phyloP scores from a whole-genome alignment of 139 green algal species.

The Chlorella sorokiniana region DNA sequence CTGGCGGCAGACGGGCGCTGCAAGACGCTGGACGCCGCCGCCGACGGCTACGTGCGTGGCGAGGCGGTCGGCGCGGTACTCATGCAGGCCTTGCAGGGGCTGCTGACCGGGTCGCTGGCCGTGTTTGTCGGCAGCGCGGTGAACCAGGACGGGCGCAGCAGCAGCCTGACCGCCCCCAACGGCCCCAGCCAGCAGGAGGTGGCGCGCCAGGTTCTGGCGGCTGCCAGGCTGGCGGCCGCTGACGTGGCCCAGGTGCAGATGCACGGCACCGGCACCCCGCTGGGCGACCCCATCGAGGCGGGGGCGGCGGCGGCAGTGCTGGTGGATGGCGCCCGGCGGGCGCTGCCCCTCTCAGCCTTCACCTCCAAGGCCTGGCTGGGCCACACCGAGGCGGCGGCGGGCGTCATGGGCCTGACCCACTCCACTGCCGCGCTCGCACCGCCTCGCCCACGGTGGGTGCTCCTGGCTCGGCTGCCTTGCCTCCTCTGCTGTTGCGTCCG shows the following conservation, averaged over 20 bases:
- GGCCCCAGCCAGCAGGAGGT: conserved; percentile 60
- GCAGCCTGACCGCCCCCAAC: conserved; percentile 60
- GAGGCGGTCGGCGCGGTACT: conserved; percentile 66
- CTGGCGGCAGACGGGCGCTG: conserved; percentile 81
- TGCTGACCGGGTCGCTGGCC: not conserved
- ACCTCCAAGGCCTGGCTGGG: conserved; percentile 72
- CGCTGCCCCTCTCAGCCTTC: conserved; percentile 32
- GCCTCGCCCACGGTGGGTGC: conserved; percentile 17
- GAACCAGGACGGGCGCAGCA: conserved; percentile 63
- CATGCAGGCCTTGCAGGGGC: conserved; percentile 12
- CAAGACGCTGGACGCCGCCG: conserved; percentile 80
- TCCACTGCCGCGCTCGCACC: conserved; percentile 28
- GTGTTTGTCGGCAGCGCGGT: conserved; percentile 41
- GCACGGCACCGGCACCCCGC: conserved; percentile 78
- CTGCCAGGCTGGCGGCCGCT: conserved; percentile 32
- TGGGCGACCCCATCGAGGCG: conserved; percentile 84
- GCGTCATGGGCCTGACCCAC: conserved; percentile 62
- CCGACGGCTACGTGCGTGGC: conserved; percentile 84
- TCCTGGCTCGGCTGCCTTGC: not conserved
- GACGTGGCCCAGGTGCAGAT: conserved; percentile 64
- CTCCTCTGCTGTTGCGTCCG: too few species aligned
- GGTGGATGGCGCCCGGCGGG: conserved; percentile 40
- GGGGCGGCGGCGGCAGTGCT: conserved; percentile 50
- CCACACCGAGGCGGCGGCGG: conserved; percentile 84
- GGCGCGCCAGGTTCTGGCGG: conserved; percentile 58